Percentiles rank a stretch among this genome's conserved stretches.
Conservation (phyloP, 306 rosid species). For the Pterocarpus santalinus region DNA sequence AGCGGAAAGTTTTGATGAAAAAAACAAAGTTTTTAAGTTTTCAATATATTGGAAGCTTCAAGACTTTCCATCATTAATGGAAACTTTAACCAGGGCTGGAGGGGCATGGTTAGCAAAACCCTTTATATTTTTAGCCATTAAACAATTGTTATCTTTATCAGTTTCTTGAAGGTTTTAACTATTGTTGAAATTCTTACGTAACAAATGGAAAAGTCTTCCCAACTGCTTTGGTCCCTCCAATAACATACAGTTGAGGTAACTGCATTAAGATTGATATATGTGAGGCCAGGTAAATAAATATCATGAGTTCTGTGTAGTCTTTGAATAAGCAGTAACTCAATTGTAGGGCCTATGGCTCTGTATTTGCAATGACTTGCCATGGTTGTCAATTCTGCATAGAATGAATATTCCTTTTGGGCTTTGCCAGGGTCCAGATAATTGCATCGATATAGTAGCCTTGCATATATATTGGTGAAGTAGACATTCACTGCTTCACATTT, state of each 20-base stretch:
- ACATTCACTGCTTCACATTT: background rate
- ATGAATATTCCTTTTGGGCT: slow-evolving; percentile 9
- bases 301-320: background rate
- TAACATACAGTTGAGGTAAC: background rate
- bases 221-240: slow-evolving; percentile 2
- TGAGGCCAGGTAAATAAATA: background rate
- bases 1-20: too few species aligned
- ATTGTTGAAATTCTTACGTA: slow-evolving; percentile 1
- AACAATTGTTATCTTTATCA: background rate
- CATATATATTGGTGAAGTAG: slow-evolving; percentile 2
- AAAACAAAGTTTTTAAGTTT: too few species aligned
- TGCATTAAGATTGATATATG: background rate
- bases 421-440: too few species aligned
- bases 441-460: background rate
- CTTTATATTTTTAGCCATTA: background rate
- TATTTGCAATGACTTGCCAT: too few species aligned
- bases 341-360: background rate
- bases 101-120: too few species aligned
- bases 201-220: background rate
- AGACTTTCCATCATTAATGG: too few species aligned
- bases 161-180: slow-evolving; percentile 7
- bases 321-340: background rate
- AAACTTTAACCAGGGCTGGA: too few species aligned
- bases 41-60: too few species aligned
- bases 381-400: background rate